Conservation (phyloP, 139 green algal species). For the Chlorella sp. region DNA sequence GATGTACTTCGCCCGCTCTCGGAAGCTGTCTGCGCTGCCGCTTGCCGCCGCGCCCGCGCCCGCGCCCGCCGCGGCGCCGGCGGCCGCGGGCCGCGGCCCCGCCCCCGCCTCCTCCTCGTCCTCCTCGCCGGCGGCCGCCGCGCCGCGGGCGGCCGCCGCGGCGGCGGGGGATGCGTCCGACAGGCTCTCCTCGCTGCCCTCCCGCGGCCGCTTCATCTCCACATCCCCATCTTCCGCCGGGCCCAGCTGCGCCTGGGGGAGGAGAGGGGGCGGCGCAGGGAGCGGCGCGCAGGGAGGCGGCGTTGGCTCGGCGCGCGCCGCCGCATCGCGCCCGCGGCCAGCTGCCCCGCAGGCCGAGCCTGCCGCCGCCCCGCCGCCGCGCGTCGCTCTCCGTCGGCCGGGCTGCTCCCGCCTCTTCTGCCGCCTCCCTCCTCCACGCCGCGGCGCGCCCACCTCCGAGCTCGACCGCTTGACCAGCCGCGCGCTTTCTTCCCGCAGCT, state of each 20-base stretch:
- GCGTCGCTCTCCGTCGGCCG: neutral
- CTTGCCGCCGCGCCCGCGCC: neutral
- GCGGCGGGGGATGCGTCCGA: neutral
- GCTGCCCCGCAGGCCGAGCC: neutral
- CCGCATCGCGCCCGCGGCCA: neutral
- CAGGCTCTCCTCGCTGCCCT: no score
- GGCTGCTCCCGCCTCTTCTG: no score
- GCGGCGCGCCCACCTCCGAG: constrained; percentile 43
- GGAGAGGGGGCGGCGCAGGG: neutral
- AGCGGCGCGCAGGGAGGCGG: neutral
- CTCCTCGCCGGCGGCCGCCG: neutral
- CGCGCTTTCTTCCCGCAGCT: constrained; percentile 59
- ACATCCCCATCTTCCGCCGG: constrained; percentile 35
- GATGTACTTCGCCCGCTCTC: constrained; percentile 67
- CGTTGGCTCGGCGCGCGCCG: neutral
- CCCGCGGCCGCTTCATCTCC: constrained; percentile 52
- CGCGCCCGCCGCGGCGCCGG: neutral
- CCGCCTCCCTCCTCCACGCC: no score
- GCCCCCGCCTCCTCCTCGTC: constrained; percentile 4
- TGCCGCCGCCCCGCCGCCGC: neutral
- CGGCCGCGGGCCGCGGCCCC: neutral
- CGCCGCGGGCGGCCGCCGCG: constrained; percentile 10
- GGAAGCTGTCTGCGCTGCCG: constrained; percentile 32
- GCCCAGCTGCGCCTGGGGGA: constrained; percentile 31
- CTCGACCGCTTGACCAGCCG: constrained; percentile 65